These are phyloP conservation scores for Fistulifera pelliculosa DNA, from an alignment of 108 stramenopile genomes.

Conservation along the genomic window DNA sequence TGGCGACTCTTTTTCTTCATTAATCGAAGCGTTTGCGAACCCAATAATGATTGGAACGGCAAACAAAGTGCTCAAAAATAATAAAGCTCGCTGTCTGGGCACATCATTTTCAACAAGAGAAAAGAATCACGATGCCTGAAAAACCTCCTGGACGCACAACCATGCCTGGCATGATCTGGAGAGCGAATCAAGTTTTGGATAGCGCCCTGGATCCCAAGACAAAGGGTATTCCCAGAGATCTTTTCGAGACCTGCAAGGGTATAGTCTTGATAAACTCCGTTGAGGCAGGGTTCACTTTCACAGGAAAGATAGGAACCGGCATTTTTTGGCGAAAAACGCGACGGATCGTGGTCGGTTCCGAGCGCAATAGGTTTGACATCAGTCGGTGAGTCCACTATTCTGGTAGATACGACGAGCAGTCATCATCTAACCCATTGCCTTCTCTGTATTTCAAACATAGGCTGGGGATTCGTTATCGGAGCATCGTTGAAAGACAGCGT, in stretches of 20 bases:
- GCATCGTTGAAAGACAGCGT: slow-evolving; percentile 50
- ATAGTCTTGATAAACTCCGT: slow-evolving; percentile 47
- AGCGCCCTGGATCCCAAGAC: slow-evolving; percentile 25
- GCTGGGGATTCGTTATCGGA: slow-evolving; percentile 40
- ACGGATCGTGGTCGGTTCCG: slow-evolving; percentile 52
- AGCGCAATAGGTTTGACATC: slow-evolving; percentile 32
- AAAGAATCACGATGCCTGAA: not conserved
- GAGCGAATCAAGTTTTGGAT: slow-evolving; percentile 29
- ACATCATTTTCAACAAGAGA: no score
- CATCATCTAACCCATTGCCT: no score
- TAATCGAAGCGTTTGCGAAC: no score
- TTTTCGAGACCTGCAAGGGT: slow-evolving; percentile 47
- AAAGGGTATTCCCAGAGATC: slow-evolving; percentile 45
- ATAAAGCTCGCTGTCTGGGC: no score
- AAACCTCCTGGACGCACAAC: slow-evolving; percentile 14
- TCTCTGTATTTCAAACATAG: slow-evolving; percentile 36
- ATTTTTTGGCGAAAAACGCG: slow-evolving; percentile 26
- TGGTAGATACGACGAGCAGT: no score
- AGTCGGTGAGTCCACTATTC: no score
- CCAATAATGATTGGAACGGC: no score
- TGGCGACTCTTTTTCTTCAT: no score
- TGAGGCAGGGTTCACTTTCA: slow-evolving; percentile 66
- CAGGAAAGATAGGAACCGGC: slow-evolving; percentile 56
- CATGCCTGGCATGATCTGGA: slow-evolving; percentile 38
- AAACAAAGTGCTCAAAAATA: no score